Base-by-base conservation (phyloP, 2,329 filamentous ascomycete species). In the Alternaria solani region DNA sequence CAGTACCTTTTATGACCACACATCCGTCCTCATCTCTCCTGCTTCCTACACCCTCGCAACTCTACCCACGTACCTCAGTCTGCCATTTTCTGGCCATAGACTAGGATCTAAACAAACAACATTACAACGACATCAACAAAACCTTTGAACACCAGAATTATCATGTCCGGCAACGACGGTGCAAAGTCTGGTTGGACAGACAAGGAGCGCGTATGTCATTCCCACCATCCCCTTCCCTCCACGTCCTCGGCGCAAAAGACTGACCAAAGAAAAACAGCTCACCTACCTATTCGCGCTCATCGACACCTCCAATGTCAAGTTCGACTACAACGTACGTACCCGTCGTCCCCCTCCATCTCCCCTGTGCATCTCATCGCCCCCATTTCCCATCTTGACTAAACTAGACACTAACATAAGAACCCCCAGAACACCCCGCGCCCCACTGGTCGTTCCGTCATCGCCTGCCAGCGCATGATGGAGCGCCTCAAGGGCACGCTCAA, bases 401-500 rank as follows among this genome's bases (percentile, higher is more conserved):
- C 3, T 30, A 3, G 1, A 34, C 11, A 34, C 32, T 34, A 34
- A 34, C 14, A 12, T 16, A 5, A 12, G 0, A 18, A 41, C n/a
- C n/a, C 6, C 3, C 14, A 42, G 71, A 67, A 63, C 11, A 55
- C 67, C 0, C 69, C 68, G 0, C 62, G 61, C 25, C 73, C 72
- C 1, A 34, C 34, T 7, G 64, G 64, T 7, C 64, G 64, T 28
- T 59, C 64, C 34, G 20, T 51, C 4, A 63, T 62, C 11, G 71
- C 69, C 6, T 73, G 68, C 52, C 57, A 65, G 41, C 59, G 52
- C 51, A 71, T 71, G 65, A 30, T 68, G 9, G 52, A 57, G 0
- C 68, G 70, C 2, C 61, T 73, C n/a, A 68, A 65, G 42, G 52
- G 7, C 11, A 59, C 60, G 2, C 32, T 64, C 51, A 70, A 71